Conservation (phyloP, 2,329 filamentous ascomycete species). For the Aureobasidium sp. region DNA sequence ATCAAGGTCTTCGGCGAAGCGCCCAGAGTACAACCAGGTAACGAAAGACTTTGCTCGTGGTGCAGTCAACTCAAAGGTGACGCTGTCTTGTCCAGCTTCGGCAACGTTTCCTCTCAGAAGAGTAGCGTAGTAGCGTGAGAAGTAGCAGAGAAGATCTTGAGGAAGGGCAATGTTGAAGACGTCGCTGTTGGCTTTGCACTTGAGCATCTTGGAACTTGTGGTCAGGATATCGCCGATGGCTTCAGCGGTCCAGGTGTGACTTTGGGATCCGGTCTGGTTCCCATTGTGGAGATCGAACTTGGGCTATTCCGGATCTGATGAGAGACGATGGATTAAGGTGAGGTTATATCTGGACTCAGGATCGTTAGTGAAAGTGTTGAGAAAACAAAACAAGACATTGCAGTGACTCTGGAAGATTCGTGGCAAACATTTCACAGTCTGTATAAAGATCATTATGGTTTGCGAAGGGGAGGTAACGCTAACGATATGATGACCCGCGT, state of each 20-base stretch:
- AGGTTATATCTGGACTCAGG: neutral
- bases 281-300: neutral
- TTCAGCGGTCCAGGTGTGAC: neutral
- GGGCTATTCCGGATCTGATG: neutral
- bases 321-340: neutral
- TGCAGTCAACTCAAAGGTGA: neutral
- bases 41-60: neutral
- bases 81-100: neutral
- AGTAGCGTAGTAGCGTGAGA: neutral
- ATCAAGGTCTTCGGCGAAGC: neutral
- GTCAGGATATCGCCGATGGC: neutral
- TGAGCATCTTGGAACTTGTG: neutral
- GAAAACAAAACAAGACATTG: neutral
- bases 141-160: neutral
- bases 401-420: neutral
- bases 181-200: neutral
- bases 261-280: neutral
- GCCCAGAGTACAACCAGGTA: neutral
- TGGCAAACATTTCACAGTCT: neutral
- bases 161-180: neutral
- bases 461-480: neutral
- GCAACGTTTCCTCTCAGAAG: neutral
- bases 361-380: neutral
- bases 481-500: neutral
- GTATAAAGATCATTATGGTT: neutral